Evolutionary conservation across 176 grass and related monocot species (phyloP).

Genomic region (Saccharum spontaneum): DNA sequence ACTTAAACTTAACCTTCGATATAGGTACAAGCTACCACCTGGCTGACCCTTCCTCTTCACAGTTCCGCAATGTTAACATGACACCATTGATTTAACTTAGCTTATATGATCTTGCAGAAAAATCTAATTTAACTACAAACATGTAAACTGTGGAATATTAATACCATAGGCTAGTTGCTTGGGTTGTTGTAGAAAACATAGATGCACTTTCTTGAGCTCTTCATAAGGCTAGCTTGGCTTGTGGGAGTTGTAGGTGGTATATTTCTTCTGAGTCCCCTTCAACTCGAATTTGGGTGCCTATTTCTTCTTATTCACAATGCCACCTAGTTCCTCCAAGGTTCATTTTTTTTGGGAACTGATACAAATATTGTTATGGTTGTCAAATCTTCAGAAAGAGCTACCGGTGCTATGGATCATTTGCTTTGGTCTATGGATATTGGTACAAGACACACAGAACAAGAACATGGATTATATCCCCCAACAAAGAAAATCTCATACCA

Average conservation of each 20-base stretch:
- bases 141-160: background rate
- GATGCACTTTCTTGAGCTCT: conserved; percentile 17
- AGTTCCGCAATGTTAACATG: background rate
- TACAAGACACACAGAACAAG: conserved; percentile 73
- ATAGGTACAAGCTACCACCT: conserved; percentile 54
- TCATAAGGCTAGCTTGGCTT: background rate
- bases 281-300: background rate
- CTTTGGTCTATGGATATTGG: conserved; percentile 82
- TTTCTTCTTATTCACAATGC: background rate
- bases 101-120: conserved; percentile 4
- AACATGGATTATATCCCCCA: conserved; percentile 74
- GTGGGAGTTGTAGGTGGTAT: background rate
- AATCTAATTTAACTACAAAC: background rate
- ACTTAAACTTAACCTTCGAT: conserved; percentile 82
- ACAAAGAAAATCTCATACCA: conserved; percentile 51
- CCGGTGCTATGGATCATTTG: conserved; percentile 71
- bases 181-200: background rate
- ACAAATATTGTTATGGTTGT: conserved; percentile 4
- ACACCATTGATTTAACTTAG: conserved; percentile 9
- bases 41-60: background rate
- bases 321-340: background rate
- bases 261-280: background rate
- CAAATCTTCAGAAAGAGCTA: conserved; percentile 55
- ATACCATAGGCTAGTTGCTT: background rate
- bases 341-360: background rate